Evolutionary conservation across 768 basidiomycete species (phyloP), one percentile per base, ranked within the genome.

Genomic region (Rubroboletus pulcherrimus): DNA sequence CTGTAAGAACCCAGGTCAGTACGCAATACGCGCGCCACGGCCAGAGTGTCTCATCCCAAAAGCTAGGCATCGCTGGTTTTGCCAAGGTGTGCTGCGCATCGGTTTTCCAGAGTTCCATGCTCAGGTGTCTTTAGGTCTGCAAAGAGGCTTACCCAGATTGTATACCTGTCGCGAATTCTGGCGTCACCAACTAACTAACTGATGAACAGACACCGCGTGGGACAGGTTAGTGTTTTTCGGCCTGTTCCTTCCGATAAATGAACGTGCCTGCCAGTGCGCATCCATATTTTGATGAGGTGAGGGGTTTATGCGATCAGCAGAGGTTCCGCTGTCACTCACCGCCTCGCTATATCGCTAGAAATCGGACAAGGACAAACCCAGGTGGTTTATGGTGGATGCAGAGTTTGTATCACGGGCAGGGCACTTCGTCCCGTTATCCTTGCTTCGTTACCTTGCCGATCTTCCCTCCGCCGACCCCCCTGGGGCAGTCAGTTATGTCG

Each of bases 321-420:
- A 30, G 31, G 35, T 29, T 31, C n/a, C 47, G 31, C 48, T 29
- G 37, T 48, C 35, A n/a, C 57, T 51, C 42, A 46, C 24, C 38
- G 40, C 38, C 15, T 40, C 38, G 7, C 4, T 15, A 21, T 14
- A 3, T 34, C 15, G 26, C 51, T 63, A 92, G 91, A 95, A 95
- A 83, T 82, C 92, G 2, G 78, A 91, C 53, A 63, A 84, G 63
- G 77, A 78, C 4, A 77, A 84, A 11, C 94, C 94, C 2, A 90
- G 81, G 66, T 98, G 94, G 94, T 94, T 79, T 75, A 98, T 98
- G 94, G 89, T 94, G 35, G 86, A 93, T 62, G 73, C 87, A 49
- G 81, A 79, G 33, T 94, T 95, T 69, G 62, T 71, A 15, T 74
- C 81, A 7, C 83, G 89, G 24, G 79, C 88, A 6, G 61, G 70